A percentile compares a stretch with the other conserved stretches of the same genome.
phyloP scores from a whole-genome alignment of 305 asterid genomes.

The Plantago lanceolata region DNA sequence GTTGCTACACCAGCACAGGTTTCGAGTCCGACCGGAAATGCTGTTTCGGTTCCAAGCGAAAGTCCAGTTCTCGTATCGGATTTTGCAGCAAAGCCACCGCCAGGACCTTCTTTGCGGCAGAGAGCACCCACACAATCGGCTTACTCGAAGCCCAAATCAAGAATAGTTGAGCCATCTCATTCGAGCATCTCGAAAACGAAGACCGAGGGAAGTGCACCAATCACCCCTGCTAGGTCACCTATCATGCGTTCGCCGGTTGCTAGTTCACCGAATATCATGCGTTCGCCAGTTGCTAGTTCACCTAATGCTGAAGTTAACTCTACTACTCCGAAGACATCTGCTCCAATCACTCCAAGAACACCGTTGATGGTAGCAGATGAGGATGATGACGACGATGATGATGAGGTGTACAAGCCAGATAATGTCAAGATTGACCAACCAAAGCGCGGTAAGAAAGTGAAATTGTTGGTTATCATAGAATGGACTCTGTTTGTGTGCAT shows the following conservation, averaged over 20 bases:
- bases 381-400: constrained; percentile 39
- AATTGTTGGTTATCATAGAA: constrained; percentile 31
- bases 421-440: constrained; percentile 19
- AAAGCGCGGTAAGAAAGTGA: constrained; percentile 41
- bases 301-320: constrained; percentile 22
- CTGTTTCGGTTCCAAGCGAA: constrained; percentile 1
- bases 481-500: constrained; percentile 39
- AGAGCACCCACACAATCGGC: constrained; percentile 26
- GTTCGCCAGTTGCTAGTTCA: constrained; percentile 29
- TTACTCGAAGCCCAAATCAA: constrained; percentile 48
- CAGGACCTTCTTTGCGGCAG: constrained; percentile 29
- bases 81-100: constrained; percentile 34
- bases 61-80: constrained; percentile 12
- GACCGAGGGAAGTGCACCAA: constrained; percentile 22
- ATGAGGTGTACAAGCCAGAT: constrained; percentile 45
- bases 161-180: constrained; percentile 59
- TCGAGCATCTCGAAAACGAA: constrained; percentile 26
- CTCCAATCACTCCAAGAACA: constrained; percentile 53
- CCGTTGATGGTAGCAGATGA: constrained; percentile 44
- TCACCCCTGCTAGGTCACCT: constrained; percentile 27
- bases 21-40: neutral
- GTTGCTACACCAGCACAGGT: constrained; percentile 23
- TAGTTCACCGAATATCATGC: constrained; percentile 23
- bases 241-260: constrained; percentile 24
- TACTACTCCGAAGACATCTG: constrained; percentile 27